Percentiles rank a stretch among this genome's conserved stretches.
Evolutionary conservation across 129 eudicot species (phyloP).

Genomic region (Logfia minima): DNA sequence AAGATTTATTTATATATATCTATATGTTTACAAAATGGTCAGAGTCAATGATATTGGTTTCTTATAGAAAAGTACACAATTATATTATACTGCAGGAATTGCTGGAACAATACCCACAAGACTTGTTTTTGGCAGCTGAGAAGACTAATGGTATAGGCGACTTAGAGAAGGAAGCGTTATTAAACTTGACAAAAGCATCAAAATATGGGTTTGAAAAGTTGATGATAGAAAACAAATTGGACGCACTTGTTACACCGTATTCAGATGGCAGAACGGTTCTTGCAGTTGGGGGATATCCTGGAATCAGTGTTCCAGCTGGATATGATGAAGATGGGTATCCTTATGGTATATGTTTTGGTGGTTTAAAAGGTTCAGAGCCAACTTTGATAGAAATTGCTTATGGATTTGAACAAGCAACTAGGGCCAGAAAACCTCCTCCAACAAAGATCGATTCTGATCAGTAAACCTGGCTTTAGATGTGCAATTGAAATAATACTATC

Average conservation of each 20-base stretch:
- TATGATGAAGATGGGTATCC: slow-evolving; percentile 57
- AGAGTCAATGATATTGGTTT: not conserved
- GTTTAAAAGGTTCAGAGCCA: slow-evolving; percentile 65
- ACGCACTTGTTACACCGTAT: slow-evolving; percentile 59
- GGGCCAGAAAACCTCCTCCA: slow-evolving; percentile 53
- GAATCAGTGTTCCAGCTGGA: slow-evolving; percentile 73
- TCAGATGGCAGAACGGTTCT: slow-evolving; percentile 34
- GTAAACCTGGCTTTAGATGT: not conserved
- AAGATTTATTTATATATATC: not conserved
- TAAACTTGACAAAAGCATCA: slow-evolving; percentile 39
- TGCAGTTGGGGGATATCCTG: slow-evolving; percentile 77
- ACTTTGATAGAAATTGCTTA: slow-evolving; percentile 70
- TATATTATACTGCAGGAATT: slow-evolving; percentile 45
- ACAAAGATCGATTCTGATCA: slow-evolving; percentile 11
- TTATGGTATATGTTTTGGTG: slow-evolving; percentile 65
- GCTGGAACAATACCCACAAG: slow-evolving; percentile 51
- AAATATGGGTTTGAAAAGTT: slow-evolving; percentile 60
- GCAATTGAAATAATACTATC: not conserved
- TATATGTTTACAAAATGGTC: not conserved
- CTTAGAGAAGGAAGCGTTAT: slow-evolving; percentile 34
- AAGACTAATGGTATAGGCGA: slow-evolving; percentile 58
- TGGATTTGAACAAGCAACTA: slow-evolving; percentile 71
- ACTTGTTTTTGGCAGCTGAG: slow-evolving; percentile 50
- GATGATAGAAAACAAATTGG: slow-evolving; percentile 58
- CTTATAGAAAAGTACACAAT: not conserved